Evolutionary conservation across 768 basidiomycete genomes (phyloP), one percentile per base, ranked within the genome.

Genomic region (Termitomyces bulborhizus): DNA sequence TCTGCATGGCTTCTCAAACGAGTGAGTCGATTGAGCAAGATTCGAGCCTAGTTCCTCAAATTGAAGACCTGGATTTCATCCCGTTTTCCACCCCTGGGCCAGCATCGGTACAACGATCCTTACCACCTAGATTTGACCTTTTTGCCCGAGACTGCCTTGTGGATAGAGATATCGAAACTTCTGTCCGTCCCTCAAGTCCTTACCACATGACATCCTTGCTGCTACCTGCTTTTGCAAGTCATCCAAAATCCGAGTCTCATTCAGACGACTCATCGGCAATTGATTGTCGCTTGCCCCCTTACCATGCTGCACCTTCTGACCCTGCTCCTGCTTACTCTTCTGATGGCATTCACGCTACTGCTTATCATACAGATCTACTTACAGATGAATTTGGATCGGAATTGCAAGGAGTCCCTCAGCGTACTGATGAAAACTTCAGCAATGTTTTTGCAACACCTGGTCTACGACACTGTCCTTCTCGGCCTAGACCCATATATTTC

Each of bases 361-460:
- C 51, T 18, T 54, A 56, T 47, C 62, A 43, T n/a, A 53, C 60
- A 44, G 57, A 65, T 31, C 21, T 46, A n/a, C 27, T 56, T 29
- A 60, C 56, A 47, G 61, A 59, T n/a, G 56, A 61, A 29, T 59
- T 58, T 21, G 56, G 46, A 9, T 57, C 51, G 34, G 63, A 65
- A 44, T 59, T 61, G 36, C 42, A 48, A 31, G 46, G 50, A 31
- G 54, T 55, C n/a, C 8, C 8, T 16, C 13, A 2, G 2, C 21
- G 21, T 34, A 39, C 48, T 40, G n/a, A 29, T 54, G 58, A 41
- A 7, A 43, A 63, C 24, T 46, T 68, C 34, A 50, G 60, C 16
- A 58, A 63, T 39, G 53, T 68, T 31, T 82, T 74, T 60, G 66
- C 71, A n/a, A 79, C 77, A 46, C 82, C 83, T 37, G 80, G 80